Base-by-base conservation (phyloP, 2,329 filamentous ascomycete genomes). In the Fusarium udum region DNA sequence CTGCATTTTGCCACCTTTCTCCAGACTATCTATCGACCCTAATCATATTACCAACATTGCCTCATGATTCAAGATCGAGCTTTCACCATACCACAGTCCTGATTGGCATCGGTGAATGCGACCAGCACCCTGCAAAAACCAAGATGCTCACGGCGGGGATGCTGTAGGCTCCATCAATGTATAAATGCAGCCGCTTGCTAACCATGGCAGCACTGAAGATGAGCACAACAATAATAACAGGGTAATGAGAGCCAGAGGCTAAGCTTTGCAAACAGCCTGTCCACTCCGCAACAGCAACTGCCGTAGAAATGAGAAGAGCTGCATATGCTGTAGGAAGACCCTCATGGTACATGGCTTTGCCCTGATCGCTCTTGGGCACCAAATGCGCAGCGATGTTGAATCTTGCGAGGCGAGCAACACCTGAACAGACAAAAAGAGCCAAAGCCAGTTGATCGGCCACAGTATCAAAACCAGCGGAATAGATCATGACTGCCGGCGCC, bases 41-140 rank as follows among this genome's bases (percentile, higher is more conserved):
- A 43, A 4, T 11, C 40, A 42, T 4, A 11, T 2, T 42, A 7
- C 39, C 15, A 4, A 2, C 4, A 24, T 2, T 5, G 6, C 14
- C 16, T 11, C 22, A 24, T 42, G 40, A 12, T 42, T 6, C 40
- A 16, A n/a, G n/a, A 12, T 43, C 22, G 3, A 5, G 5, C 0
- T 7, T 10, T 56, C 52, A 43, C 16, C 39, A 31, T 3, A 34
- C 8, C 16, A 26, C 11, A 26, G 11, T 7, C 16, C 16, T 28
- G 1, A 37, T 37, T 18, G 40, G 31, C 3, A 46, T 16, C 0
- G 42, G n/a, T 15, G 55, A 58, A 16, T 45, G 31, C 32, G 40
- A 58, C 55, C 55, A 58, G 12, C 55, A 58, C n/a, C 40, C 55
- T n/a, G 55, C 40, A 3, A 46, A 58, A 37, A 58, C 24, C 42